Conservation (phyloP, 805 yeast species). For the Kluyveromyces siamensis region DNA sequence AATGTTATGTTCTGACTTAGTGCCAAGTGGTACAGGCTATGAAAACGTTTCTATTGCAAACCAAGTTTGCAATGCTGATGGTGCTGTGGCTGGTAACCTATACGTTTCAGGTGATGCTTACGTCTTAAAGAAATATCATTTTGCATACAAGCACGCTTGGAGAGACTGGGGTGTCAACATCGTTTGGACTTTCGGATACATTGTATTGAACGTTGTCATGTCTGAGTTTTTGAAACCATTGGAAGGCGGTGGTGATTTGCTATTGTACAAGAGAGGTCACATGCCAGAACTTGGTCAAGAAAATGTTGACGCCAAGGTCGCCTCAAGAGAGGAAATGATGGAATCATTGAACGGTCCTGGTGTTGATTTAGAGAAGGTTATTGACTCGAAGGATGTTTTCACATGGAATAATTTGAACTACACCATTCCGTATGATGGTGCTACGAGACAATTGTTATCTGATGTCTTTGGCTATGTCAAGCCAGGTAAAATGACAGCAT, state of each 20-base stretch:
- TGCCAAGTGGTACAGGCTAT: slow-evolving; percentile 53
- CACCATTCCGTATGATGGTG: slow-evolving; percentile 52
- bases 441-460: slow-evolving; percentile 45
- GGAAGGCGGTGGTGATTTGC: slow-evolving; percentile 33
- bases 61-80: slow-evolving; percentile 45
- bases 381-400: slow-evolving; percentile 43
- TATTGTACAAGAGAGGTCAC: slow-evolving; percentile 38
- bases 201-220: slow-evolving; percentile 27
- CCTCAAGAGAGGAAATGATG: slow-evolving; percentile 33
- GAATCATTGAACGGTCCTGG: slow-evolving; percentile 25
- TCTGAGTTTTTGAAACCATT: slow-evolving; percentile 31
- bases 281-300: slow-evolving; percentile 29
- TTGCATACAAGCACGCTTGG: slow-evolving; percentile 43
- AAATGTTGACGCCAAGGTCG: slow-evolving; percentile 30
- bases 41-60: slow-evolving; percentile 30
- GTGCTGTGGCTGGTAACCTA: slow-evolving; percentile 37
- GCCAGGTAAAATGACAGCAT: slow-evolving; percentile 74
- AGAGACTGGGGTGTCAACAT: slow-evolving; percentile 51
- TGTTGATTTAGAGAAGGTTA: slow-evolving; percentile 25
- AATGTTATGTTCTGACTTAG: slow-evolving; percentile 39
- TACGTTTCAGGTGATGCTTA: slow-evolving; percentile 47
- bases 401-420: slow-evolving; percentile 67
- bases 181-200: slow-evolving; percentile 36
- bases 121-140: slow-evolving; percentile 32
- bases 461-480: slow-evolving; percentile 63